phyloP scores from a whole-genome alignment of 164 flowering plant species.

The Akebia trifoliata region DNA sequence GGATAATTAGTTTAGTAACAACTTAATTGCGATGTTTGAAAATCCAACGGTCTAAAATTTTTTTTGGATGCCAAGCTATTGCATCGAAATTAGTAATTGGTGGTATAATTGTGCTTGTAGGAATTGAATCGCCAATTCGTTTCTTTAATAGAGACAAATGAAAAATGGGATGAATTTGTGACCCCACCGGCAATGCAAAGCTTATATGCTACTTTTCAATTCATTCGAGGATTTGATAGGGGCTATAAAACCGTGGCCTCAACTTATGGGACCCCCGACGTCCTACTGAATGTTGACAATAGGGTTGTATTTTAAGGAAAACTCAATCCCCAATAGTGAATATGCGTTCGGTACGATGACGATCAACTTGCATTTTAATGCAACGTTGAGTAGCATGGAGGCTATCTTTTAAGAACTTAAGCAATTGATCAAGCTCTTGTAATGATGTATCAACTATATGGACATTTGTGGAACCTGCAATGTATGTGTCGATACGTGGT shows the following conservation, averaged over 20 bases:
- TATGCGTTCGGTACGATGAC: not conserved
- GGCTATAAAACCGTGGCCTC: not conserved
- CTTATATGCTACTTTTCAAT: not conserved
- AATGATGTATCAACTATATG: not conserved
- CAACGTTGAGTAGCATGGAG: not conserved
- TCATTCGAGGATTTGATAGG: not conserved
- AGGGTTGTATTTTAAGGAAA: not conserved
- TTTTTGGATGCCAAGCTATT: no score
- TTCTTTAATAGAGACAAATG: not conserved
- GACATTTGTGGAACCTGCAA: not conserved
- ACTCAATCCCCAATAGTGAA: constrained; percentile 1
- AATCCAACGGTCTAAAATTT: no score
- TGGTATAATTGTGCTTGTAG: not conserved
- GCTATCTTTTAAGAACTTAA: not conserved
- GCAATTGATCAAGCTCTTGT: not conserved
- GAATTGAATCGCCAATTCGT: not conserved
- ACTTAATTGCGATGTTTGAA: no score
- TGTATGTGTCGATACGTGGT: no score
- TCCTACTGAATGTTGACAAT: not conserved
- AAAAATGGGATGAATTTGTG: not conserved
- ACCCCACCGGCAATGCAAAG: not conserved
- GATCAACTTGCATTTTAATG: not conserved
- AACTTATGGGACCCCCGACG: not conserved
- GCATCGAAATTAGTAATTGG: no score
- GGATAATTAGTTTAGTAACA: no score